Base-by-base conservation (phyloP, 768 basidiomycete species). In the Mycena crocata region DNA sequence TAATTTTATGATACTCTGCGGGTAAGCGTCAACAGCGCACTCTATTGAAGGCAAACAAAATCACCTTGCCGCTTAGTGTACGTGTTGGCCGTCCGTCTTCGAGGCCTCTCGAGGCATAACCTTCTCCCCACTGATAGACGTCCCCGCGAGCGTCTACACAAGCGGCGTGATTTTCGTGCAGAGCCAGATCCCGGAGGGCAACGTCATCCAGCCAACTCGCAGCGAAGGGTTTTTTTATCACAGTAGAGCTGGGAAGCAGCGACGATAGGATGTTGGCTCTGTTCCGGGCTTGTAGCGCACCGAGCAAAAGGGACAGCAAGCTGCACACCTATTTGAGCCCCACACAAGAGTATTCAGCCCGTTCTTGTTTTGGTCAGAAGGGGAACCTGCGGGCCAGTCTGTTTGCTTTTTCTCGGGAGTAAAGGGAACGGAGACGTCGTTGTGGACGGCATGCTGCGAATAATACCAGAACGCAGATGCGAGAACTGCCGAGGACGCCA, bases 41-140 rank as follows among this genome's bases (percentile, higher is more conserved):
- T 56, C 34, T 26, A 13, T 30, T 51, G n/a, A 39, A 32, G 45
- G 56, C 26, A 35, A 26, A n/a, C 28, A 23, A 26, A 66, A 81
- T 24, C 69, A 90, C 93, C 82, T 92, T 92, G 63, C 88, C 90
- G 60, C 82, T 83, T 50, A 93, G 74, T 1, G 90, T 91, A 46
- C 84, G 76, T 31, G 79, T 83, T 7, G 90, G 90, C 31, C 66
- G 68, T 28, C 71, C 69, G 8, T 67, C 67, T 34, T 74, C 67
- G 30, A 77, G 62, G 49, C 77, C 55, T 19, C 76, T 69, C 5
- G 77, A 67, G 19, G 82, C 82, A 68, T 83, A 92, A 0, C 86
- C 90, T 44, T 84, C 82, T 0, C 93, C 93, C 93, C 93, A 95
- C 71, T 94, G 93, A 72, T 93, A 92, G 3, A 94, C 89, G 70